phyloP scores from a whole-genome alignment of 495 filamentous ascomycete genomes.

The Lentithecium fluviatile region DNA sequence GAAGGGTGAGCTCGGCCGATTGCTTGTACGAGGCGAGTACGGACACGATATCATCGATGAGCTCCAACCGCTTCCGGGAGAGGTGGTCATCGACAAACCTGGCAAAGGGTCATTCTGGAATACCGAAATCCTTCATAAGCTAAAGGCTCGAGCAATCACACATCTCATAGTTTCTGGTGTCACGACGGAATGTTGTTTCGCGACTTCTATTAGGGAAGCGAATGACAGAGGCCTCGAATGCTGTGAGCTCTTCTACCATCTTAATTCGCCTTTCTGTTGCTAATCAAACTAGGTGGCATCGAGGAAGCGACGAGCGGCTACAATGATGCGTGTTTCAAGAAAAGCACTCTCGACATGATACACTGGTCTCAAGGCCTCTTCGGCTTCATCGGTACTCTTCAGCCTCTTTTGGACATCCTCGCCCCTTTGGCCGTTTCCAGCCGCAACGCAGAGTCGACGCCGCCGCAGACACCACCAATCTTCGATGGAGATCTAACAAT shows the following conservation, averaged over 20 bases:
- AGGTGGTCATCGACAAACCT: constrained; percentile 42
- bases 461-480: constrained; percentile 40
- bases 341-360: constrained; percentile 47
- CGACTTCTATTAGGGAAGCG: constrained; percentile 39
- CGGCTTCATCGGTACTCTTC: constrained; percentile 49
- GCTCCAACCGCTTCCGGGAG: constrained; percentile 37
- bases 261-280: constrained; percentile 41
- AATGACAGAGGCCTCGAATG: constrained; percentile 42
- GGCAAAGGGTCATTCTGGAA: constrained; percentile 43
- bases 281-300: constrained; percentile 42
- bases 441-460: constrained; percentile 22
- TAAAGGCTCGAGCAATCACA: constrained; percentile 40
- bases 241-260: constrained; percentile 34
- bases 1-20: constrained; percentile 44
- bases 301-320: constrained; percentile 50
- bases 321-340: constrained; percentile 45
- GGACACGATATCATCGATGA: constrained; percentile 46
- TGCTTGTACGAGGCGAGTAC: constrained; percentile 38
- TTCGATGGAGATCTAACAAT: constrained; percentile 49
- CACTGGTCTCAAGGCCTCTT: constrained; percentile 52
- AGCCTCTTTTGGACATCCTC: constrained; percentile 40
- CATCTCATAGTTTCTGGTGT: constrained; percentile 41
- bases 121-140: constrained; percentile 38
- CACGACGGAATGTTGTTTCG: constrained; percentile 42
- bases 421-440: constrained; percentile 9